Evolutionary conservation across 2,329 filamentous ascomycete genomes (phyloP), one percentile per base, ranked within the genome.

Genomic region (Xylariaceae sp.): DNA sequence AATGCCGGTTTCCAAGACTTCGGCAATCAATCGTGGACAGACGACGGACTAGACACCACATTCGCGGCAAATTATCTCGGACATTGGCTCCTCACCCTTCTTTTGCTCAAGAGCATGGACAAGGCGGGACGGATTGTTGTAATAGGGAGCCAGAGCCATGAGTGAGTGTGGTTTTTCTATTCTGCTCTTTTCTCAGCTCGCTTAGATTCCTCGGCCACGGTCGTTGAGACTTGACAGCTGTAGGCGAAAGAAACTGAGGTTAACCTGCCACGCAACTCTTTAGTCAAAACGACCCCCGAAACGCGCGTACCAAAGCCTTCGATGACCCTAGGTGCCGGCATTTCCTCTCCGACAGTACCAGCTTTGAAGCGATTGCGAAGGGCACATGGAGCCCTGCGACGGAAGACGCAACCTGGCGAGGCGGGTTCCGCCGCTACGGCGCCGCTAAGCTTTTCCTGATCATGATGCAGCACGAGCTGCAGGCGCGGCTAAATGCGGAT

Each of bases 101-200:
- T 63, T 11, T 42, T 63, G 18, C 44, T 64, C 3, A 48, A 55
- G 44, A 63, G 60, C 35, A 53, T 64, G 52, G 59, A 64, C 41
- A 55, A 50, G 39, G 36, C 56, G 31, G 61, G 61, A 0, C 47
- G 60, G 14, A 41, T 64, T 9, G 52, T 64, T 3, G 37, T 59
- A 4, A 27, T 63, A 13, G 51, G 59, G 3, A 61, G 60, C 39
- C 56, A 50, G 49, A 36, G 48, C 5, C 54, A 63, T 45, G 56
- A 63, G 59, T 58, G 47, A 28, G 38, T 39, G 1, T 28, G n/a
- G 5, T 11, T 2, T 9, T 24, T 12, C 6, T 9, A 18, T 26
- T 9, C 11, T 17, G 3, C n/a, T 29, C 6, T 6, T 9, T 15
- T 12, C 12, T 24, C 8, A 5, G 11, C 11, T 24, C n/a, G n/a